Evolutionary conservation across 768 basidiomycete species (phyloP).

Genomic region (Trametes cinnabarina): DNA sequence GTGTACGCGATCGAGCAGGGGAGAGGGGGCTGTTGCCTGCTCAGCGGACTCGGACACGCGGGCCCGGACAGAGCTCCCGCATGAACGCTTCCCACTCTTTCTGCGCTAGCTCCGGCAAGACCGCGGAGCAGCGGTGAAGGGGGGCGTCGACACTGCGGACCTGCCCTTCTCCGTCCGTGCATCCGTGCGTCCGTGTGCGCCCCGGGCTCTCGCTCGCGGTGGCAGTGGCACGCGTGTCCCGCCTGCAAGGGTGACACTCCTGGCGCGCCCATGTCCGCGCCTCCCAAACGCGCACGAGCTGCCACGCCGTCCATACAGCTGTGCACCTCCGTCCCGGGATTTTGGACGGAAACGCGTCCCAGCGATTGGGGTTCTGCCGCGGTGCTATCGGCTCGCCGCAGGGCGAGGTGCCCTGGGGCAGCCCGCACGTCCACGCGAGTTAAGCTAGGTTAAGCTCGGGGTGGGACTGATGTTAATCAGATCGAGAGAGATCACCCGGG

Average conservation of each 20-base stretch:
- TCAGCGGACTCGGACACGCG: neutral
- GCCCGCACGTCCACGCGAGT: constrained; percentile 21
- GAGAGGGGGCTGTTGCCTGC: neutral
- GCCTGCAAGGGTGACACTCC: neutral
- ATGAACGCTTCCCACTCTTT: neutral
- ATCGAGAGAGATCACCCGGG: constrained; percentile 21
- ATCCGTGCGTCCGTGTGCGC: neutral
- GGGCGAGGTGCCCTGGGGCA: neutral
- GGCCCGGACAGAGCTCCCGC: neutral
- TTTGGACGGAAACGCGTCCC: neutral
- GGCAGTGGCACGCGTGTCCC: neutral
- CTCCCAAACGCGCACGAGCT: constrained; percentile 1
- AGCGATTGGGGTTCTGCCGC: constrained; percentile 1
- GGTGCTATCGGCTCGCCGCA: neutral
- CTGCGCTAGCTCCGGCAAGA: neutral
- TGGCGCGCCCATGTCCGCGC: constrained; percentile 8
- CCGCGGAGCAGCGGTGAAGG: neutral
- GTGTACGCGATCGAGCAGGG: neutral
- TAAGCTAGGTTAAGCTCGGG: constrained; percentile 26
- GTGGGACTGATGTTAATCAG: constrained; percentile 22
- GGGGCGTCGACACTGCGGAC: neutral
- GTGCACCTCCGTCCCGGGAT: neutral
- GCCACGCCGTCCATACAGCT: neutral
- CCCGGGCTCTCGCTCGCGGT: neutral
- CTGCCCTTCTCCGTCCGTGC: neutral